Base-by-base conservation (phyloP, 2,329 filamentous ascomycete species). In the Hyphodiscus sp. region DNA sequence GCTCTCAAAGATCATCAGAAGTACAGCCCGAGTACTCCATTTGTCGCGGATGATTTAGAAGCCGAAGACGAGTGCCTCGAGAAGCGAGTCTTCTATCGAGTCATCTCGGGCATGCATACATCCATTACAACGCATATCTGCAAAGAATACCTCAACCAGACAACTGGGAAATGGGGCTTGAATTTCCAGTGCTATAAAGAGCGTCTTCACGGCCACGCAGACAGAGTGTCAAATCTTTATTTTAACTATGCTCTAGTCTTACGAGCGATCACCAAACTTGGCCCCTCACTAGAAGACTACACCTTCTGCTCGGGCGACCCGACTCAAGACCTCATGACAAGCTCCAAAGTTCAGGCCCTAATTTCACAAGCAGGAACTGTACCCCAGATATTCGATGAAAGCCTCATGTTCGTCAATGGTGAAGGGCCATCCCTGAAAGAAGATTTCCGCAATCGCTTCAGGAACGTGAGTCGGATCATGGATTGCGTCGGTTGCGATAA, bases 401-500 rank as follows among this genome's bases (percentile, higher is more conserved):
- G 83, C 58, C 76, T 94, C 66, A 96, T 99, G 91, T 99, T 99
- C 71, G 88, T 88, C 67, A 85, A 86, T 59, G 82, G 82, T 52
- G 82, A 86, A 68, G 82, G 82, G 1, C 80, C 87, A 2, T 89
- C 82, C 2, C 74, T 99, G 53, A 99, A 97, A 70, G 92, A 97
- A 68, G 94, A 99, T 67, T 99, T 99, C 77, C 87, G 90, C 63
- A 94, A 95, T 70, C 88, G 94, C 16, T 99, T 99, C 79, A 85
- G 94, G 68, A 99, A 99, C 68, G 89, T 99, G 57, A 95, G 89
- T 69, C 85, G 94, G 42, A 79, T 97, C 60, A 99, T 99, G 94
- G 94, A 99, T 71, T 99, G 94, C 63, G 92, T 97, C 19, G 94
- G 94, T 45, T 99, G 94, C 71, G 94, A 99, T 74, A 99, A 99